Evolutionary conservation across 1,139 yeast species (phyloP).

Genomic region (Debaryomyces sp.): DNA sequence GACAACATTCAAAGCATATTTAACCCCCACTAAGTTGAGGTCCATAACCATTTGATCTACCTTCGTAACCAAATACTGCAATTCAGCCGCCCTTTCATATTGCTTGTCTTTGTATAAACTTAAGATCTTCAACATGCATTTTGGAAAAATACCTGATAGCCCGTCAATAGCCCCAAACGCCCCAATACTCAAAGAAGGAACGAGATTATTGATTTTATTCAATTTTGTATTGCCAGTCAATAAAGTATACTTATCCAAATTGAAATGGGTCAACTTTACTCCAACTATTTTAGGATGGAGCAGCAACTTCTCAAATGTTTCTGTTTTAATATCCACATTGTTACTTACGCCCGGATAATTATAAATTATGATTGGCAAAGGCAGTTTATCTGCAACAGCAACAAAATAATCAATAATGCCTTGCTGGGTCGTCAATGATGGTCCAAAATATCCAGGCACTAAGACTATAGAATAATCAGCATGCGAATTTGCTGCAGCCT

Average conservation of each 20-base stretch:
- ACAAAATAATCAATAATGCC: slow-evolving; percentile 47
- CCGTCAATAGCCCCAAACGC: slow-evolving; percentile 29
- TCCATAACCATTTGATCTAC: slow-evolving; percentile 16
- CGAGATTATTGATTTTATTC: slow-evolving; percentile 17
- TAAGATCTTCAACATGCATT: slow-evolving; percentile 30
- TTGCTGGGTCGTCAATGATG: slow-evolving; percentile 34
- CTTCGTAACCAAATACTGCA: slow-evolving; percentile 23
- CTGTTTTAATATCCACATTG: slow-evolving; percentile 31
- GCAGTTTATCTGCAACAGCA: slow-evolving; percentile 45
- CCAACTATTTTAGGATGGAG: slow-evolving; percentile 51
- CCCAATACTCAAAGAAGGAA: slow-evolving; percentile 26
- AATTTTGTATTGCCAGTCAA: slow-evolving; percentile 38
- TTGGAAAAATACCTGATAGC: slow-evolving; percentile 47
- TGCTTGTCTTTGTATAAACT: slow-evolving; percentile 21
- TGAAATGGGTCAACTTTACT: slow-evolving; percentile 46
- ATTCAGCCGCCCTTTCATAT: slow-evolving; percentile 17
- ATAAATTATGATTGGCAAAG: slow-evolving; percentile 50
- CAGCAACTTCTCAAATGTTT: slow-evolving; percentile 32
- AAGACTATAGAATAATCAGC: slow-evolving; percentile 48
- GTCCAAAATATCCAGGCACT: slow-evolving; percentile 51
- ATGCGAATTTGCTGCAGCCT: slow-evolving; percentile 40
- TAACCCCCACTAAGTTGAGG: slow-evolving; percentile 21
- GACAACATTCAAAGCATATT: slow-evolving; percentile 23
- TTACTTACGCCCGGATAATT: slow-evolving; percentile 53
- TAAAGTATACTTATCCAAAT: slow-evolving; percentile 30